Base-by-base conservation (phyloP, 2,329 filamentous ascomycete species). In the Xylariaceae sp. region DNA sequence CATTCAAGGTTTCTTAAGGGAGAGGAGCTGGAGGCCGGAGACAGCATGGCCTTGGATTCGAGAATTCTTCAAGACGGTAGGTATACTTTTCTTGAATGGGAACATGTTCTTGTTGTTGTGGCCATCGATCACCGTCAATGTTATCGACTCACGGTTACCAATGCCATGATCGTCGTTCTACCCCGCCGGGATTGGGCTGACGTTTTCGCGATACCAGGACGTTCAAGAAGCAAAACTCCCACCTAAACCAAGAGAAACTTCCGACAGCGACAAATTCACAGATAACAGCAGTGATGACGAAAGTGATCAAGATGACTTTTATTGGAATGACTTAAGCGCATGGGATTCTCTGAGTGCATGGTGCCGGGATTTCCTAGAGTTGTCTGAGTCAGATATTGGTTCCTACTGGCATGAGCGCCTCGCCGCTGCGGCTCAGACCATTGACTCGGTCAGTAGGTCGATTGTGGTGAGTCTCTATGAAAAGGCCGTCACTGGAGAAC, bases 351-450 rank as follows among this genome's bases (percentile, higher is more conserved):
- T 48, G 13, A 50, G 43, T 26, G 34, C 9, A 13, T 54, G 50
- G 49, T 51, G 48, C 26, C 48, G 43, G 35, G 26, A 29, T 15
- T 41, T 47, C 18, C 38, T 49, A 9, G 44, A 37, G 11, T 34
- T 47, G 26, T 19, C 39, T 3, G 39, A 49, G n/a, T 34, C 38
- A 9, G 48, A 48, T 11, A 41, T 54, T 15, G 32, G 53, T 30
- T 54, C 53, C 3, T 43, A 54, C 13, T 53, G 53, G 52, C 54
- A 49, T 16, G 52, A 53, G 39, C 52, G 52, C n/a, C 48, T 56
- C 7, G 53, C 52, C 49, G 4, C 39, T 13, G 31, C 16, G 3
- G 7, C 16, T 29, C 26, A n/a, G 30, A n/a, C 12, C 30, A 38
- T 2, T 13, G 18, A 3, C 6, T 11, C 15, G 32, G 19, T 12